A percentile compares a stretch with the other conserved stretches of the same genome.
Evolutionary conservation across 2,329 filamentous ascomycete genomes (phyloP).

Genomic region (Alternaria metachromatica): DNA sequence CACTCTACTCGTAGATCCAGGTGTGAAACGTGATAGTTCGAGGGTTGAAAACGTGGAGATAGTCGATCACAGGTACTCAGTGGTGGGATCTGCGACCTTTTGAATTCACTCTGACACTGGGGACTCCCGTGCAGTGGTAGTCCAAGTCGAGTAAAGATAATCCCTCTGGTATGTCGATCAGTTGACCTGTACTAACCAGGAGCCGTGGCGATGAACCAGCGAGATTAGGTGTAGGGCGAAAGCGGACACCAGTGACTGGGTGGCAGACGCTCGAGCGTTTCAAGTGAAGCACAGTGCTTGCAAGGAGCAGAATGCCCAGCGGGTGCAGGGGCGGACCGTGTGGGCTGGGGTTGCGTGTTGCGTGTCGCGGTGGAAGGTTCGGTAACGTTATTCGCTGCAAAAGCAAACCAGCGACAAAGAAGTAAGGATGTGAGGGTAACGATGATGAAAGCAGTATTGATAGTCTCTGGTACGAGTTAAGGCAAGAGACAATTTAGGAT

Average conservation of each 20-base stretch:
- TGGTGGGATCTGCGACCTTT: slow-evolving; percentile 58
- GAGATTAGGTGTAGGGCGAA: slow-evolving; percentile 42
- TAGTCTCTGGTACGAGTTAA: slow-evolving; percentile 31
- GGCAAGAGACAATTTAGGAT: slow-evolving; percentile 36
- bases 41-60: slow-evolving; percentile 56
- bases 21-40: slow-evolving; percentile 46
- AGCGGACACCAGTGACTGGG: slow-evolving; percentile 40
- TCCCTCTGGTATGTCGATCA: slow-evolving; percentile 48
- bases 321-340: slow-evolving; percentile 36
- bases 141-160: slow-evolving; percentile 46
- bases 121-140: slow-evolving; percentile 40
- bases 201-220: slow-evolving; percentile 47
- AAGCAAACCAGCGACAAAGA: slow-evolving; percentile 41
- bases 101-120: slow-evolving; percentile 49
- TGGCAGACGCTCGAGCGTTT: slow-evolving; percentile 49
- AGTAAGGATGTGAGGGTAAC: slow-evolving; percentile 41
- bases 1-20: slow-evolving; percentile 30
- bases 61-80: slow-evolving; percentile 54
- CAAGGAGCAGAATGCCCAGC: slow-evolving; percentile 33
- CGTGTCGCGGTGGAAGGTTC: slow-evolving; percentile 34
- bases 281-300: slow-evolving; percentile 45
- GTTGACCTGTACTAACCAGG: slow-evolving; percentile 41
- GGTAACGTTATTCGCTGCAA: slow-evolving; percentile 33
- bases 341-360: slow-evolving; percentile 32
- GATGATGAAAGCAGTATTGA: slow-evolving; percentile 42